phyloP scores from a whole-genome alignment of 2,329 filamentous ascomycete species.

The Alternaria solani region DNA sequence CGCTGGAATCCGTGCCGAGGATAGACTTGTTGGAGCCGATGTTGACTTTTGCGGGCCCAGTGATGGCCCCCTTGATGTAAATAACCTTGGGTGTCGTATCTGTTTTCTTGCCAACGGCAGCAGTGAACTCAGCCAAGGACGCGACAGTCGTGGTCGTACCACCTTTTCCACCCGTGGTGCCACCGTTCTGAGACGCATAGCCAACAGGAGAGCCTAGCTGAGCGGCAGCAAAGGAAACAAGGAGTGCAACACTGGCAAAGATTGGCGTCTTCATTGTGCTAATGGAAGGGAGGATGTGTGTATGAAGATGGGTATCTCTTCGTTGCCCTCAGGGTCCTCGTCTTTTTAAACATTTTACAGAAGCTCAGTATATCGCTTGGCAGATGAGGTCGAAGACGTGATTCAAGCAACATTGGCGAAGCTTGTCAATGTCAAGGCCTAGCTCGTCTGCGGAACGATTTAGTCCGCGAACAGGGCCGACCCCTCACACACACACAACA shows the following conservation, averaged over 20 bases:
- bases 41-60: slow-evolving; percentile 47
- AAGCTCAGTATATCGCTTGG: background rate
- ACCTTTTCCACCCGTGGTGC: background rate
- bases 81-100: slow-evolving; percentile 21
- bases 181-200: background rate
- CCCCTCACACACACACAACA: background rate
- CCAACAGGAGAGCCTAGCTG: background rate
- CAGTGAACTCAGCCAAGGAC: slow-evolving; percentile 41
- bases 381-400: background rate
- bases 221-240: background rate
- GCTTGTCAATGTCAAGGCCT: background rate
- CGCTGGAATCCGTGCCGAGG: slow-evolving; percentile 58
- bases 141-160: background rate
- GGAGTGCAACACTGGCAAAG: background rate
- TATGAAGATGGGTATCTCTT: background rate
- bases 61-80: background rate
- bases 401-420: background rate
- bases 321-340: background rate
- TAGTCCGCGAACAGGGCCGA: background rate
- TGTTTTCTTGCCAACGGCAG: slow-evolving; percentile 55
- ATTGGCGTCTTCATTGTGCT: background rate
- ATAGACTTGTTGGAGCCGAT: slow-evolving; percentile 61
- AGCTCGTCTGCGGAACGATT: background rate
- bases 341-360: background rate
- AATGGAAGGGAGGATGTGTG: background rate